phyloP scores from a whole-genome alignment of 306 rosid genomes.

The Oxytropis ochrocephala region DNA sequence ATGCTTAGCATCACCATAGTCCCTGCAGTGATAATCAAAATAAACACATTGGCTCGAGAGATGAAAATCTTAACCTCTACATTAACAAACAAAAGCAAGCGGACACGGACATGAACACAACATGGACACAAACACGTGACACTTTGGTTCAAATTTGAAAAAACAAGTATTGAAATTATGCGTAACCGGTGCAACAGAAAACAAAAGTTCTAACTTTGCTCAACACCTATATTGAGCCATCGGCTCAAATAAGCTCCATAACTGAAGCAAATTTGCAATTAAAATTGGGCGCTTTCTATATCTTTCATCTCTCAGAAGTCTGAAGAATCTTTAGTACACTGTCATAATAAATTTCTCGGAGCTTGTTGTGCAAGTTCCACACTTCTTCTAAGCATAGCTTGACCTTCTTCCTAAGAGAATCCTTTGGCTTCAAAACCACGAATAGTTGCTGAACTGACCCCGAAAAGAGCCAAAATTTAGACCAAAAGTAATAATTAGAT shows the following conservation, averaged over 20 bases:
- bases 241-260: conserved; percentile 86
- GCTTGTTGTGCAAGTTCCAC: conserved; percentile 80
- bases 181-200: too few species aligned
- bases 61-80: too few species aligned
- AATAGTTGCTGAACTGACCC: conserved; percentile 53
- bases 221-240: conserved; percentile 62
- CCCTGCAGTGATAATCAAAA: conserved; percentile 62
- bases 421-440: conserved; percentile 92
- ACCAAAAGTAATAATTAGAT: too few species aligned
- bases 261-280: conserved; percentile 97
- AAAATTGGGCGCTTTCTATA: conserved; percentile 43
- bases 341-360: conserved; percentile 52
- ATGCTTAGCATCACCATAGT: conserved; percentile 63
- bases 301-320: conserved; percentile 35
- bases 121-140: too few species aligned
- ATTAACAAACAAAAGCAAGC: too few species aligned
- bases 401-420: conserved; percentile 56
- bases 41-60: too few species aligned
- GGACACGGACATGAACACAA: too few species aligned
- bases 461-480: background rate
- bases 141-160: too few species aligned
- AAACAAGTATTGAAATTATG: too few species aligned
- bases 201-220: too few species aligned
- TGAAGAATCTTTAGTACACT: conserved; percentile 49
- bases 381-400: conserved; percentile 58